Evolutionary conservation across 2,329 filamentous ascomycete genomes (phyloP).

Genomic region (Neofusicoccum umdonicola): DNA sequence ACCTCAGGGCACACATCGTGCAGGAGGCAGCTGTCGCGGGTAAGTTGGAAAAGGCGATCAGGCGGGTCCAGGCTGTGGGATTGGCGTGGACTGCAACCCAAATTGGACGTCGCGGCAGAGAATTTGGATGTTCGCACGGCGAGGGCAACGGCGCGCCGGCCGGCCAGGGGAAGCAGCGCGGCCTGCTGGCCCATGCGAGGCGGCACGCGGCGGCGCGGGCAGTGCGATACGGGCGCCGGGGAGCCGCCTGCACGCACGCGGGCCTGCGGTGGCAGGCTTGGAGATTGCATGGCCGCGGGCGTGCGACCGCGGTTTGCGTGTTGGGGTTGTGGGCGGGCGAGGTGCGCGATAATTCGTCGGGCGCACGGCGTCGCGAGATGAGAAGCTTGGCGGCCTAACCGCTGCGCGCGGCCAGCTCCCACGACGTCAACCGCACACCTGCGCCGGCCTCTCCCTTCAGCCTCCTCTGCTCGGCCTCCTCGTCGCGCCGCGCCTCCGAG

Average conservation of each 20-base stretch:
- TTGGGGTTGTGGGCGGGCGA: neutral
- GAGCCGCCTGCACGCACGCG: too few relatives aligned
- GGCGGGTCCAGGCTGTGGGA: neutral
- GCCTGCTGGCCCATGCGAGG: too few relatives aligned
- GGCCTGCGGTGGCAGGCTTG: neutral
- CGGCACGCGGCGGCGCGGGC: too few relatives aligned
- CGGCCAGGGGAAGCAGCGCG: neutral
- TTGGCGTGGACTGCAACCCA: neutral
- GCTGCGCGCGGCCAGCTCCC: neutral
- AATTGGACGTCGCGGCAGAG: neutral
- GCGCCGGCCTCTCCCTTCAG: neutral
- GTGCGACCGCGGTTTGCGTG: neutral
- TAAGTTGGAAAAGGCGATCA: neutral
- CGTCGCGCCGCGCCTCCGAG: neutral
- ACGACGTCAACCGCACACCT: neutral
- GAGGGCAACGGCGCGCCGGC: neutral
- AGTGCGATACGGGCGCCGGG: too few relatives aligned
- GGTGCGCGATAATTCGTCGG: neutral
- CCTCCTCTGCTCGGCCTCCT: neutral
- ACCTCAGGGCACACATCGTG: neutral
- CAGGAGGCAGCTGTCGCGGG: neutral
- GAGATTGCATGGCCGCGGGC: neutral
- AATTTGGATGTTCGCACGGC: neutral
- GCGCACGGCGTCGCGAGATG: neutral
- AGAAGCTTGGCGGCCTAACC: conserved; percentile 1